phyloP scores from a whole-genome alignment of 164 flowering plant genomes.

The Stephania japonica region DNA sequence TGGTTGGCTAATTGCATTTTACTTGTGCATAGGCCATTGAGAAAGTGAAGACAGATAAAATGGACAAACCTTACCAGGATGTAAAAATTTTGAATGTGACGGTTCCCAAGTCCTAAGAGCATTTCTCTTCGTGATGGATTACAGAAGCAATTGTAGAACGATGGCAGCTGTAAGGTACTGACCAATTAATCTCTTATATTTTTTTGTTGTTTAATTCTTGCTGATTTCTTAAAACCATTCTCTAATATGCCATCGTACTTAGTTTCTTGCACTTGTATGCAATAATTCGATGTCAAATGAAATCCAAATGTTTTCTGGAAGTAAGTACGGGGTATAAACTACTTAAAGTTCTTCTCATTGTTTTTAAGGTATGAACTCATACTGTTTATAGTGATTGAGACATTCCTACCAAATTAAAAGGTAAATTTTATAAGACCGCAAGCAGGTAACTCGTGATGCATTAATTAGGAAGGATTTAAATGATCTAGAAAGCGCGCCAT shows the following conservation, averaged over 20 bases:
- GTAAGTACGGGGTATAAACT: not conserved
- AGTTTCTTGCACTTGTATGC: not conserved
- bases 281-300: not conserved
- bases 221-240: not conserved
- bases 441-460: too few relatives aligned
- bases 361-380: not conserved
- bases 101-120: constrained; percentile 65
- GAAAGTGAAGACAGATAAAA: constrained; percentile 91
- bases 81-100: constrained; percentile 91
- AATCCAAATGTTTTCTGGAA: not conserved
- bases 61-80: constrained; percentile 88
- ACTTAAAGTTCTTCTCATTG: not conserved
- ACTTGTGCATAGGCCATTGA: constrained; percentile 64
- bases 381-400: not conserved
- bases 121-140: not conserved
- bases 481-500: too few relatives aligned
- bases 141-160: not conserved
- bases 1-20: not conserved
- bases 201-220: not conserved
- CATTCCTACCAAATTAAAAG: too few relatives aligned
- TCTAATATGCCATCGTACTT: not conserved
- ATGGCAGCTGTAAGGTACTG: not conserved
- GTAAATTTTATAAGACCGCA: too few relatives aligned
- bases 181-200: not conserved
- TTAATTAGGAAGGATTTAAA: too few relatives aligned